phyloP scores from a whole-genome alignment of 1,284 basidiomycete genomes.

The Chalciporus sp. region DNA sequence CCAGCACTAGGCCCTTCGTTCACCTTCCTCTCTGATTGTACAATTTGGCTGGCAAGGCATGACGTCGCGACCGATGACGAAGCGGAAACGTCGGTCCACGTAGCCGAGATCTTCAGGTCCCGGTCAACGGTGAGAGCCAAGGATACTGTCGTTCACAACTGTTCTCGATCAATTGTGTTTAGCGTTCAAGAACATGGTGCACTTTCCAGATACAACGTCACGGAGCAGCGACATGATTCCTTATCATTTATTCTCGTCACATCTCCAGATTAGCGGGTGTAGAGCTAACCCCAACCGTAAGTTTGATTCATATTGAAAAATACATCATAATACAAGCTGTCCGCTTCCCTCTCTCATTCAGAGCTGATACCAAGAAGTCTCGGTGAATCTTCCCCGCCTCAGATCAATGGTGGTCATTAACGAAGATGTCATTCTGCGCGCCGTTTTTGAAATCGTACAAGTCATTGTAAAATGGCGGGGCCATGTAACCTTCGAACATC shows the following conservation, averaged over 20 bases:
- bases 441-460: constrained; percentile 46
- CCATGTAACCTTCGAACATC: constrained; percentile 42
- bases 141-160: not conserved
- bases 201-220: constrained; percentile 34
- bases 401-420: not conserved
- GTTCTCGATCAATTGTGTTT: not conserved
- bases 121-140: constrained; percentile 45
- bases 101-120: constrained; percentile 47
- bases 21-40: constrained; percentile 68
- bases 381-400: not conserved
- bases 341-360: not conserved
- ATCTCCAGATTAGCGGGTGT: not conserved
- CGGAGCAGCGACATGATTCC: constrained; percentile 7
- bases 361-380: not conserved
- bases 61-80: constrained; percentile 10
- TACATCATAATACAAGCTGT: not conserved
- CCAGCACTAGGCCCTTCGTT: constrained; percentile 77
- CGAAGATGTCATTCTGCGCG: constrained; percentile 50
- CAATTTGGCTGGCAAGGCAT: constrained; percentile 59
- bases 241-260: not conserved
- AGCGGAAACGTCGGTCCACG: constrained; percentile 26
- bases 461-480: constrained; percentile 42
- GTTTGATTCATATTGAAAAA: not conserved
- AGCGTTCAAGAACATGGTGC: constrained; percentile 45
- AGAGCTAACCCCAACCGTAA: not conserved